Evolutionary conservation across 345 rosid genomes (phyloP), one percentile per base, ranked within the genome.

Genomic region (Excoecaria cochinchinensis): DNA sequence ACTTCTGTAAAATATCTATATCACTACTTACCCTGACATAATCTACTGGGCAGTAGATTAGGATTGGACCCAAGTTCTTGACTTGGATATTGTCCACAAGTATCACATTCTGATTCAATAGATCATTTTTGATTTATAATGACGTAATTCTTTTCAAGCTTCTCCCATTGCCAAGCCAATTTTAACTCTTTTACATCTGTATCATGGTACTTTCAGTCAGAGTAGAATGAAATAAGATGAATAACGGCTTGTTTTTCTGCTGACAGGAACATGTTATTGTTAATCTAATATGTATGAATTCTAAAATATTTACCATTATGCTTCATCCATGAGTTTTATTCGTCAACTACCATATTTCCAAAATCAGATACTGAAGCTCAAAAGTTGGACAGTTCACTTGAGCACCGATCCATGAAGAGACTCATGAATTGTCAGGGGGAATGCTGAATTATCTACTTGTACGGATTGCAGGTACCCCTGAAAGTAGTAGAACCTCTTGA

Each of bases 401-500:
- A 72, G 52, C 57, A 53, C n/a, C 6, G 10, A 8, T 42, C n/a
- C 51, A 67, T 48, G 11, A 14, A 69, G 36, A 56, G 69, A 53
- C 21, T 38, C 16, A 6, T 14, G 65, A 58, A 51, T 61, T 69
- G 39, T 64, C 39, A 15, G 15, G 55, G 39, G 56, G 42, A 31
- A 61, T 75, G 16, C 64, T 78, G 42, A 75, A 74, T 44, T 46
- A 39, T 69, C 50, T 77, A 56, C 74, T 69, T 42, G n/a, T 73
- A 6, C 74, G 73, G 22, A 57, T 78, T 83, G 78, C 87, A 92
- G 97, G 91, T 86, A 72, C 91, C 94, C 55, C 80, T 94, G 72
- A 76, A 85, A 81, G 89, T 89, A 70, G 90, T 88, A 38, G 82
- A 72, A 22, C 94, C 92, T 75, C 88, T 92, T 82, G 89, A 84